A percentile compares a stretch with the other conserved stretches of the same genome.
Conservation (phyloP, 2,329 filamentous ascomycete genomes). For the Metarhizium guizhouense region DNA sequence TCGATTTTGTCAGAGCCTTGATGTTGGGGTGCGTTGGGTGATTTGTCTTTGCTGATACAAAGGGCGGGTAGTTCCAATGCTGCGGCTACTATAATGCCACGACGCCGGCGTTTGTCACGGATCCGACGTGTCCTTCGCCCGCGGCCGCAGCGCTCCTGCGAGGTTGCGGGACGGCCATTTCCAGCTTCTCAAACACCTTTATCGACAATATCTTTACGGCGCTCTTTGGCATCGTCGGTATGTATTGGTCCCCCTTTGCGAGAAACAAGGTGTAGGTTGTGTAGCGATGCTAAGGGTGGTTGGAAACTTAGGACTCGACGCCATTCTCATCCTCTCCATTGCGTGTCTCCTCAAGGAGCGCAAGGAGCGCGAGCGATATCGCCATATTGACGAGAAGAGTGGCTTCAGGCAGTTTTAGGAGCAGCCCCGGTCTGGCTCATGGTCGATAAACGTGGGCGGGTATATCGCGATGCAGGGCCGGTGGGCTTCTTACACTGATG, state of each 20-base stretch:
- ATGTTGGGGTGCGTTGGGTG: too few species aligned
- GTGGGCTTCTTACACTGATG: too few species aligned
- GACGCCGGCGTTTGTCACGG: constrained; percentile 61
- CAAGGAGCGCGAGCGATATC: constrained; percentile 70
- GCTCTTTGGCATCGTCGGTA: constrained; percentile 69
- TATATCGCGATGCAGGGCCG: too few species aligned
- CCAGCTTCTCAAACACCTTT: constrained; percentile 59
- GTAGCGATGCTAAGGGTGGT: neutral
- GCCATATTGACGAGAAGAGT: constrained; percentile 73
- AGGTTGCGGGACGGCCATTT: constrained; percentile 61
- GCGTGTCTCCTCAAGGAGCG: constrained; percentile 73
- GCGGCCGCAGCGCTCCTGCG: constrained; percentile 60
- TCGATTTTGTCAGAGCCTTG: too few species aligned
- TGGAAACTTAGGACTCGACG: constrained; percentile 41
- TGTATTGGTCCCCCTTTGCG: constrained; percentile 11
- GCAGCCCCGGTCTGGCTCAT: too few species aligned
- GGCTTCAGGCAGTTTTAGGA: constrained; percentile 39
- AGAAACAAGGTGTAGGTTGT: too few species aligned
- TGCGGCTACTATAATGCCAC: constrained; percentile 72
- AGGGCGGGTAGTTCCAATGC: constrained; percentile 55
- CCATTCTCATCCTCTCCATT: constrained; percentile 58
- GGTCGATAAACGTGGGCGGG: too few species aligned
- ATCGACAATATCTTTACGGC: constrained; percentile 72
- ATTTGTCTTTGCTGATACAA: neutral
- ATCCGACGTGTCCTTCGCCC: constrained; percentile 58